These are phyloP conservation scores for Coelastrella sp. DNA, from an alignment of 139 green algal species.

Conservation along the genomic window DNA sequence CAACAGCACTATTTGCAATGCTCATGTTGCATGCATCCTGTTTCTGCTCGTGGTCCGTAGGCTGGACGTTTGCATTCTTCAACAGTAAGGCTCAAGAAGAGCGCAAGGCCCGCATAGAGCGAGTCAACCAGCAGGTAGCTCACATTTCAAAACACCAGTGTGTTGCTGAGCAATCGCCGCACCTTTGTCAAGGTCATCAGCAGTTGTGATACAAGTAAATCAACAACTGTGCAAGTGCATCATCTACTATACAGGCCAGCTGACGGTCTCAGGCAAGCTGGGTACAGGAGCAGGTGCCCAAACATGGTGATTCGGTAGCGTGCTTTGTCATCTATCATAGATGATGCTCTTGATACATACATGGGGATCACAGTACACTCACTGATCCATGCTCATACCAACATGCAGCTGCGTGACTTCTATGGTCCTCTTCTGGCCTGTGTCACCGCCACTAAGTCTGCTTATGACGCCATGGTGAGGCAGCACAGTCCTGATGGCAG, in stretches of 20 bases:
- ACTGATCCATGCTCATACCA: too few relatives aligned
- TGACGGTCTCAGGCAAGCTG: too few relatives aligned
- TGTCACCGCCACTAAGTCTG: conserved; percentile 80
- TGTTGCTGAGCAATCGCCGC: too few relatives aligned
- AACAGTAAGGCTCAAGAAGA: conserved; percentile 66
- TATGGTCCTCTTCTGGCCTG: conserved; percentile 69
- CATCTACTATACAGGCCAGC: too few relatives aligned
- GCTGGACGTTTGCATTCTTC: conserved; percentile 43
- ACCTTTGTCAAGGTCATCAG: too few relatives aligned
- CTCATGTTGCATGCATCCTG: too few relatives aligned
- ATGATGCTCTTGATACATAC: too few relatives aligned
- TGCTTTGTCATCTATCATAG: too few relatives aligned
- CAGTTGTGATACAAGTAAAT: background rate
- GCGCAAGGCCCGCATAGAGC: conserved; percentile 87
- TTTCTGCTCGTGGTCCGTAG: background rate
- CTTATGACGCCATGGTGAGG: conserved; percentile 85
- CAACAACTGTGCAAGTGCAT: background rate
- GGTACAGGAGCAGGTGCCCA: too few relatives aligned
- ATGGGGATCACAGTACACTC: too few relatives aligned
- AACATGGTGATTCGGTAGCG: too few relatives aligned
- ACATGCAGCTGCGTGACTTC: conserved; percentile 39
- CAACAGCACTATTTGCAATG: too few relatives aligned
- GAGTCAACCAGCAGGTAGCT: conserved; percentile 85
- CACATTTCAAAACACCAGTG: background rate
- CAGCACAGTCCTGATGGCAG: conserved; percentile 84